Conservation (phyloP, 345 rosid genomes). For the Eucalyptus tenuipes region DNA sequence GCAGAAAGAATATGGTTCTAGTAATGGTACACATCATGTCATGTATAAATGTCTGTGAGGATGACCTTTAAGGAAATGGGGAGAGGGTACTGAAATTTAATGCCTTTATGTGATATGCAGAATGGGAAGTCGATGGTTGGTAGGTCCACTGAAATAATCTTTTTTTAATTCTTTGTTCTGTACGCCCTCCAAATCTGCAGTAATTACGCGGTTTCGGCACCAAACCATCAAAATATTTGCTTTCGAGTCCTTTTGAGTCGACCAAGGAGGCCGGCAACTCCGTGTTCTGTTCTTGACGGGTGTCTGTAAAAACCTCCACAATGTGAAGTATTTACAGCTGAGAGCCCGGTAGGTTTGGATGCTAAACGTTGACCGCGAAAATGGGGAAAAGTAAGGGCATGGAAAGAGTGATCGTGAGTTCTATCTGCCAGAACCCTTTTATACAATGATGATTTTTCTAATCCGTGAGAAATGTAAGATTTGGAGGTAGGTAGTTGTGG, state of each 20-base stretch:
- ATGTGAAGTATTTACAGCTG: background rate
- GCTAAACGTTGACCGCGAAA: background rate
- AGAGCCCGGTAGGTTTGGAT: background rate
- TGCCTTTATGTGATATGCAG: background rate
- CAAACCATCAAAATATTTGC: background rate
- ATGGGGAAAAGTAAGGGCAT: background rate
- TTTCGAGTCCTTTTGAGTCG: background rate
- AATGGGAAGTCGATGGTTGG: background rate
- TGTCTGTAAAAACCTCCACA: background rate
- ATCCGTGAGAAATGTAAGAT: background rate
- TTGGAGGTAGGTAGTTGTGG: background rate
- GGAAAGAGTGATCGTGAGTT: background rate
- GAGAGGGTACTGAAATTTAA: background rate
- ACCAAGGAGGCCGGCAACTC: background rate
- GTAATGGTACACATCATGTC: background rate
- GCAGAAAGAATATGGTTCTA: background rate
- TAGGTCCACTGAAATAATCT: background rate
- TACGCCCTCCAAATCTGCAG: background rate
- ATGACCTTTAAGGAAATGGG: background rate
- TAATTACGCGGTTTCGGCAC: background rate
- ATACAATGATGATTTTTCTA: background rate
- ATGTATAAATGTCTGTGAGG: background rate
- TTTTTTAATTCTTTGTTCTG: background rate
- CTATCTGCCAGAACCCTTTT: background rate
- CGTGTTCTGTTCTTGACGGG: background rate